Conservation (phyloP, 768 basidiomycete genomes). For the Exidia glandulosa region DNA sequence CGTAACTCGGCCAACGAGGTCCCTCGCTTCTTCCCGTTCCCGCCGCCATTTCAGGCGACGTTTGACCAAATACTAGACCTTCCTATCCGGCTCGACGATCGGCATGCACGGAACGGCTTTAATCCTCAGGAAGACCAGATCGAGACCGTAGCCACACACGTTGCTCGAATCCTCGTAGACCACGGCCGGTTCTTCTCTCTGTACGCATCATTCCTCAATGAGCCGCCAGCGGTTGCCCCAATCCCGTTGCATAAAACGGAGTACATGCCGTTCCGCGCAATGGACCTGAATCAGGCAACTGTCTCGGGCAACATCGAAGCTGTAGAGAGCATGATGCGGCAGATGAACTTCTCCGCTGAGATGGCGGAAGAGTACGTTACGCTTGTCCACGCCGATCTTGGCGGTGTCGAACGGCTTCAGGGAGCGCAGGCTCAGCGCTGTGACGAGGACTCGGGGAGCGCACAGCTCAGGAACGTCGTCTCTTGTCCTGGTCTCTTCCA, state of each 20-base stretch:
- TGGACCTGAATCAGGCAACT: not conserved
- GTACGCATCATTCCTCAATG: not conserved
- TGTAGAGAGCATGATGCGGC: not conserved
- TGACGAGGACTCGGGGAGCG: conserved; percentile 19
- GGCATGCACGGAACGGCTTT: no score
- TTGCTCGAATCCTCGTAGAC: no score
- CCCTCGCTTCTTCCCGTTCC: not conserved
- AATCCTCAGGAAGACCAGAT: no score
- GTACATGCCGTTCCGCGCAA: not conserved
- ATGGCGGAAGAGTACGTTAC: conserved; percentile 9
- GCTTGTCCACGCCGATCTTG: conserved; percentile 20
- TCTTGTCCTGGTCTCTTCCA: conserved; percentile 26
- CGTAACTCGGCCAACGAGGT: not conserved
- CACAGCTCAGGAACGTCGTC: conserved; percentile 20
- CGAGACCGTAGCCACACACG: no score
- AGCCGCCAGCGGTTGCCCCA: not conserved
- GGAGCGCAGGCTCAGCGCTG: conserved; percentile 7
- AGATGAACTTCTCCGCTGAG: not conserved
- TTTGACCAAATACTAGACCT: no score
- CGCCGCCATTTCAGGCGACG: no score
- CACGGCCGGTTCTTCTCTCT: no score
- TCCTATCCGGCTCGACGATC: no score
- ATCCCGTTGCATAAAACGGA: not conserved
- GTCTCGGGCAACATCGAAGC: not conserved
- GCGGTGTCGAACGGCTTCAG: conserved; percentile 14